These are phyloP conservation scores for Neopestalotiopsis rosae DNA, from an alignment of 2,329 filamentous ascomycete species.

Conservation along the genomic window DNA sequence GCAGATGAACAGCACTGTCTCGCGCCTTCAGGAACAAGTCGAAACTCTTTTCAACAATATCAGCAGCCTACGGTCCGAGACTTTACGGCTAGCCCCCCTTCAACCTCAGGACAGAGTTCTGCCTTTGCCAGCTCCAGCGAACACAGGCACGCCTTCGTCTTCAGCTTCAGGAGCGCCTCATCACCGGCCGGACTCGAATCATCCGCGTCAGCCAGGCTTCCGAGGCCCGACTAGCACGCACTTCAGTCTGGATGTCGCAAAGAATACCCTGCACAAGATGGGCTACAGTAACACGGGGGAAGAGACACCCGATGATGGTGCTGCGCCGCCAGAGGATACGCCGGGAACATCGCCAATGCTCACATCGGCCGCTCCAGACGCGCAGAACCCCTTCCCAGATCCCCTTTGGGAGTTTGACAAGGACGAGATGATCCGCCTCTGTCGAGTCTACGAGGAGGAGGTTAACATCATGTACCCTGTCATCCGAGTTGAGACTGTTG, in stretches of 20 bases:
- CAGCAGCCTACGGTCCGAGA: constrained; percentile 66
- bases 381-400: constrained; percentile 54
- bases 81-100: constrained; percentile 48
- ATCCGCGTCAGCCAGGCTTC: constrained; percentile 68
- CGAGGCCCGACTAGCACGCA: constrained; percentile 85
- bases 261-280: constrained; percentile 87
- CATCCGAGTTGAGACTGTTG: constrained; percentile 73
- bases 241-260: constrained; percentile 86
- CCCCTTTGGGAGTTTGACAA: constrained; percentile 80
- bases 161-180: constrained; percentile 40
- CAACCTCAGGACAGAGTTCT: constrained; percentile 48
- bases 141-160: constrained; percentile 44
- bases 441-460: constrained; percentile 85
- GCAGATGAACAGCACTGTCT: constrained; percentile 77
- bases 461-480: constrained; percentile 93
- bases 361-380: constrained; percentile 43
- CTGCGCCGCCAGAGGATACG: constrained; percentile 30
- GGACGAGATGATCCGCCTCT: constrained; percentile 81
- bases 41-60: constrained; percentile 76
- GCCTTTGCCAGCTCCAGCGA: constrained; percentile 41
- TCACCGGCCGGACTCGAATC: constrained; percentile 49
- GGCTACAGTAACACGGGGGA: constrained; percentile 74
- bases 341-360: constrained; percentile 39
- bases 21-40: constrained; percentile 82
- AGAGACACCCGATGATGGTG: constrained; percentile 56